Evolutionary conservation across 106 monocot genomes (phyloP).

Genomic region (Phalaenopsis equestris): DNA sequence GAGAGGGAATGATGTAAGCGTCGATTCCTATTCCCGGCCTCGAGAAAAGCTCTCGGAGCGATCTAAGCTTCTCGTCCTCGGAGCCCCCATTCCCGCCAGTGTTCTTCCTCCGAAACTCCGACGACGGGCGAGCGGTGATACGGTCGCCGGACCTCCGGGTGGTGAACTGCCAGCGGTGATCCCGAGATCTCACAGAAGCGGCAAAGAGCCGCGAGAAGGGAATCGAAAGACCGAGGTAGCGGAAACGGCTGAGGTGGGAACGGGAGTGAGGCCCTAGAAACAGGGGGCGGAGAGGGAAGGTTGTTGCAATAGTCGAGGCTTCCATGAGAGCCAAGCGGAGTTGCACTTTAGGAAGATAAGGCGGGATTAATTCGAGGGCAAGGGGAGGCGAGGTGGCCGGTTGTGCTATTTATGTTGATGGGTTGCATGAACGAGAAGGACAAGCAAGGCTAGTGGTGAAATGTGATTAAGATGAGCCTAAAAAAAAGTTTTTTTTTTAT

Average conservation of each 20-base stretch:
- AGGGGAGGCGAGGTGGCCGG: not conserved
- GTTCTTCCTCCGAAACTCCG: conserved; percentile 28
- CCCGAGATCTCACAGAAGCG: not conserved
- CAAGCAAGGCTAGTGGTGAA: too few species aligned
- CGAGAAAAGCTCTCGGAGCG: conserved; percentile 50
- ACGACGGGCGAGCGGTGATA: conserved; percentile 33
- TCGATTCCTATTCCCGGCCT: conserved; percentile 65
- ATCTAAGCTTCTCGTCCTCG: conserved; percentile 52
- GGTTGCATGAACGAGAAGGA: not conserved
- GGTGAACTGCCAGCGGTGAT: not conserved
- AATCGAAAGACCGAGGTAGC: conserved; percentile 3
- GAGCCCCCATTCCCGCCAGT: not conserved
- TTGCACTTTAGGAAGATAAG: not conserved
- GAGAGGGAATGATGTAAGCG: conserved; percentile 82
- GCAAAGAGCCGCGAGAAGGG: not conserved
- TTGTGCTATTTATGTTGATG: not conserved
- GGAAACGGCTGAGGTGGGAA: not conserved
- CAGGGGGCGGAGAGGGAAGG: conserved; percentile 11
- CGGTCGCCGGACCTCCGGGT: conserved; percentile 16
- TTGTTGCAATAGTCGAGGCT: not conserved
- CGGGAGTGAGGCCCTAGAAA: conserved; percentile 1
- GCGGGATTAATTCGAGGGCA: not conserved
- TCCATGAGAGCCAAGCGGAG: not conserved
- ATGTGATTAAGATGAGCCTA: too few species aligned
- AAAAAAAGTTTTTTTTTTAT: too few species aligned